These are phyloP conservation scores for Neonectria sp. DNA, from an alignment of 2,329 filamentous ascomycete genomes.

Conservation along the genomic window DNA sequence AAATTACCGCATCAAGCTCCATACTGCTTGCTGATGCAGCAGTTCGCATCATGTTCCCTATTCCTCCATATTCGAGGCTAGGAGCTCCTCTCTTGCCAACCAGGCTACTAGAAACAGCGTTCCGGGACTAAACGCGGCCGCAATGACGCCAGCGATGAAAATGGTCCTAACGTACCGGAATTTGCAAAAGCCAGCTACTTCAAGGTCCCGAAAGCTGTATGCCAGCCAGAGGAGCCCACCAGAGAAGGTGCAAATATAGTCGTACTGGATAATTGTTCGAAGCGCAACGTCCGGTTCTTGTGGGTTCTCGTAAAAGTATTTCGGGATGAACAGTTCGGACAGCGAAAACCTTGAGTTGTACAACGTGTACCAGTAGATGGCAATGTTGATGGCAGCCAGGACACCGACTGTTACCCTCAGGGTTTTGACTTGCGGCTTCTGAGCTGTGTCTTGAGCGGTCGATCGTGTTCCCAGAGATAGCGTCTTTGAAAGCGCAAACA, in stretches of 20 bases:
- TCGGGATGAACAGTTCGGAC: constrained; percentile 42
- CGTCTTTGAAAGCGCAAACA: constrained; percentile 33
- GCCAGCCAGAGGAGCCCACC: constrained; percentile 44
- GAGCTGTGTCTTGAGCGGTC: neutral
- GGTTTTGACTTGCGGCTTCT: neutral
- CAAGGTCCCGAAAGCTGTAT: constrained; percentile 43
- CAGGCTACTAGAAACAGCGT: constrained; percentile 37
- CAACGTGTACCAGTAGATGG: constrained; percentile 41
- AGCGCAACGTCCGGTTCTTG: constrained; percentile 30
- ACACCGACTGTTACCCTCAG: constrained; percentile 21
- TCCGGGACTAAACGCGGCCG: constrained; percentile 29
- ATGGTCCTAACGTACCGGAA: constrained; percentile 24
- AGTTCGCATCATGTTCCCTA: neutral
- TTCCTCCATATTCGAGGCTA: constrained; percentile 8
- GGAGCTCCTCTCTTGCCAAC: constrained; percentile 39
- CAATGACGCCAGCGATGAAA: constrained; percentile 14
- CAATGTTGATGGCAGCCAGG: constrained; percentile 22
- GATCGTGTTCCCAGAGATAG: neutral
- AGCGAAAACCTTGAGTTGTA: constrained; percentile 16
- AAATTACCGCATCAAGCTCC: neutral
- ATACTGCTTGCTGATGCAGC: neutral
- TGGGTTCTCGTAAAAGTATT: constrained; percentile 40
- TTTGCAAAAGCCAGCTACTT: constrained; percentile 34
- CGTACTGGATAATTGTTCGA: constrained; percentile 47
- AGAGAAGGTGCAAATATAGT: constrained; percentile 42